Evolutionary conservation across 148 eudicot species (phyloP), one percentile per base, ranked within the genome.

Genomic region (Vaccinium darrowii): DNA sequence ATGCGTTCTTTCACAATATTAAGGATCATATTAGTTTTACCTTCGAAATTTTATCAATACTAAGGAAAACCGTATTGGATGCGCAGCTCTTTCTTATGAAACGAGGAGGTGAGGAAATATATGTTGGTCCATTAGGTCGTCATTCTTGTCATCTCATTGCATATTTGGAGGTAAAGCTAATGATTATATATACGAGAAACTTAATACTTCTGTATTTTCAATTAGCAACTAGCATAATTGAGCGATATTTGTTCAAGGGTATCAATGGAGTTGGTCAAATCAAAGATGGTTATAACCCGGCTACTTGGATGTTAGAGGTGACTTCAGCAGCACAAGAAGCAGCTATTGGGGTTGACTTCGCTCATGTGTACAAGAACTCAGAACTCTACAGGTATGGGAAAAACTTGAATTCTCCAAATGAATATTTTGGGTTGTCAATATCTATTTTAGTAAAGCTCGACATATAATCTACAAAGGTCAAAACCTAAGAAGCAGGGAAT

Each of bases 241-340:
- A n/a, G 11, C 33, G 27, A 82, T 82, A 10, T 79, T 33, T 77
- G 80, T 78, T 4, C 80, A 52, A 92, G 92, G 90, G 88, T 27
- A 87, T 88, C 16, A 25, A 84, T 74, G 95, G 95, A 82, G 89
- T 93, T 27, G 87, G 86, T 84, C 91, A 90, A 88, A 93, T 93
- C 80, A 91, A 90, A 88, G 93, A 93, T 60, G 93, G 92, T 30
- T 89, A 91, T 82, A 93, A 93, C 80, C 95, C 95, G 11, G 95
- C 95, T 51, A 93, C 95, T 0, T 93, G 95, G 95, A 93, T 93
- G 95, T 80, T 93, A 89, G 95, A 92, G 81, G 93, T 91, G 14
- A 87, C 93, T 83, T 93, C 95, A 81, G 25, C 83, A 30, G 88
- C 91, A 82, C 93, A 91, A 84, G 95, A 93, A 85, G 77, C 80